Base-by-base conservation (phyloP, 495 filamentous ascomycete species). In the Thermothielavioides terrestris region DNA sequence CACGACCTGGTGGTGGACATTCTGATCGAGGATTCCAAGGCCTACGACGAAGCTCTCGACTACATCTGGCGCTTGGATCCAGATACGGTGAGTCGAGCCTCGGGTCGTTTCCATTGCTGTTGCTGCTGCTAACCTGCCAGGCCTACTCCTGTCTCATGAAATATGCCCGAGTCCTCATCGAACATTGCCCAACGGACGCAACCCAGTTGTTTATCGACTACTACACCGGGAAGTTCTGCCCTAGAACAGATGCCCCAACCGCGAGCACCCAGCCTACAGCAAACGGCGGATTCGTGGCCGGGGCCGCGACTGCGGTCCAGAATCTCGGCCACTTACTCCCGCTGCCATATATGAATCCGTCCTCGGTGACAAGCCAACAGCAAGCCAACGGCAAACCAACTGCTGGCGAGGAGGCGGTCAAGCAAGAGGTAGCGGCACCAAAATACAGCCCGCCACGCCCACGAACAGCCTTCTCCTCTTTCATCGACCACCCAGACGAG, bases 1-100 rank as follows among this genome's bases (percentile, higher is more conserved):
- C 86, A 92, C 57, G 89, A 94, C 27, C 76, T 95, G 50, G 92
- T 98, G 2, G 83, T 97, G 9, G 88, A 94, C 63, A 95, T 98
- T 34, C 62, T 98, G 45, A 90, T 97, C 35, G 92, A 98, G 63
- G 89, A 98, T 59, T 88, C 88, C 0, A 89, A 91, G 61, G 81
- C 84, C 39, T 94, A 94, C 60, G 76, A 77, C 5, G 87, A 94
- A 59, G 92, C 92, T 2, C 71, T 97, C 11, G 80, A 89, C 52
- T 98, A 95, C 54, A 90, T 96, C 44, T 90, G 86, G 76, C 79
- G 85, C 22, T 66, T 95, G 27, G 87, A 94, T 46, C 82, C 94
- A n/a, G 83, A 88, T 51, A 70, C 77, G 48, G 88, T 90, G 66
- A 60, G 82, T 72, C 14, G 21, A 43, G 41, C 20, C 44, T 18